Conservation (phyloP, 148 eudicot species). For the Cornus florida region DNA sequence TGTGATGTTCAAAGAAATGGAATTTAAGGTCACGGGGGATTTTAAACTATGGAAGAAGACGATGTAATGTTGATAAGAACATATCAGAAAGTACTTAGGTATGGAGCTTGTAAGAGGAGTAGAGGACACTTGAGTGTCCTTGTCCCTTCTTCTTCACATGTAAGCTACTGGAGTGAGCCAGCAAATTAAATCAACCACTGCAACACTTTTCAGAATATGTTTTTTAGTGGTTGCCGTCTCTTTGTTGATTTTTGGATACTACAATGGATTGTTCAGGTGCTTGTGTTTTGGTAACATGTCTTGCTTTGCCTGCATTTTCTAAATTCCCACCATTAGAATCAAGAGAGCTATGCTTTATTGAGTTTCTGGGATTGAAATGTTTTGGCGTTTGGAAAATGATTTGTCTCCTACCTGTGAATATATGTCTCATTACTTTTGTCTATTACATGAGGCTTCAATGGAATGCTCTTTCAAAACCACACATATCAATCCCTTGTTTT, state of each 20-base stretch:
- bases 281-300: constrained; percentile 9
- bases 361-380: neutral
- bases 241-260: neutral
- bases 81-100: neutral
- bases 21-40: constrained; percentile 7
- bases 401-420: neutral
- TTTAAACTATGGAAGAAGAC: neutral
- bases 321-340: neutral
- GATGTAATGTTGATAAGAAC: neutral
- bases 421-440: neutral
- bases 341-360: neutral
- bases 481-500: too few relatives aligned
- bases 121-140: neutral
- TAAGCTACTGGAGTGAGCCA: neutral
- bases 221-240: neutral
- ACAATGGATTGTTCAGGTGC: neutral
- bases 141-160: constrained; percentile 20
- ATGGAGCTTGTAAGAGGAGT: neutral
- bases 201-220: neutral
- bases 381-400: constrained; percentile 1
- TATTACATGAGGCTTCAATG: neutral
- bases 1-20: too few relatives aligned
- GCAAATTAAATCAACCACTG: neutral
- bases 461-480: too few relatives aligned
- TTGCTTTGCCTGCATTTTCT: constrained; percentile 6